Evolutionary conservation across 805 yeast species (phyloP).

Genomic region (Suhomyces pyralidae): DNA sequence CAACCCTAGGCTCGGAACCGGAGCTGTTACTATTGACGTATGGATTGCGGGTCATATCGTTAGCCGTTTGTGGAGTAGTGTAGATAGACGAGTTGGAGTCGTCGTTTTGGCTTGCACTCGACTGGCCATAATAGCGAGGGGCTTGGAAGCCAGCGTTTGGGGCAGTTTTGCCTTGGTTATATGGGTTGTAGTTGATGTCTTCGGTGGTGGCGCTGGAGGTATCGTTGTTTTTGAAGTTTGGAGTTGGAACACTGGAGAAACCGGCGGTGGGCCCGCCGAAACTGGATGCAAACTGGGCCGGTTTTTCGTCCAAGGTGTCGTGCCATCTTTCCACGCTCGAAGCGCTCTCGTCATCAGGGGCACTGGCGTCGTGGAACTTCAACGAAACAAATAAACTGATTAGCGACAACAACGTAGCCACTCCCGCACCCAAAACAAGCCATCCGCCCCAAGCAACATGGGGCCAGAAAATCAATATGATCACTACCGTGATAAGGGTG

Average conservation of each 20-base stretch:
- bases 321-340: neutral
- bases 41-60: constrained; percentile 27
- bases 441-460: constrained; percentile 69
- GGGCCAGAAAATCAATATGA: constrained; percentile 60
- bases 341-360: neutral
- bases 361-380: constrained; percentile 1
- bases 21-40: constrained; percentile 2
- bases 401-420: constrained; percentile 48
- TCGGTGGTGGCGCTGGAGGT: constrained; percentile 10
- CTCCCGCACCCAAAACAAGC: constrained; percentile 68
- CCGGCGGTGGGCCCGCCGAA: constrained; percentile 21
- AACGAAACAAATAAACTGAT: constrained; percentile 42
- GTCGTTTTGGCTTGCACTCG: neutral
- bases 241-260: constrained; percentile 1
- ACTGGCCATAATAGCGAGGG: neutral
- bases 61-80: constrained; percentile 28
- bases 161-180: neutral
- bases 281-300: neutral
- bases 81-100: constrained; percentile 22
- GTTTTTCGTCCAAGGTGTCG: neutral
- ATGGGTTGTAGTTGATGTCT: constrained; percentile 19
- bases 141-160: neutral
- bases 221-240: neutral
- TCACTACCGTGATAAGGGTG: constrained; percentile 52
- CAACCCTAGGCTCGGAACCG: neutral